Evolutionary conservation across 306 rosid genomes (phyloP).

Genomic region (Quercus variabilis): DNA sequence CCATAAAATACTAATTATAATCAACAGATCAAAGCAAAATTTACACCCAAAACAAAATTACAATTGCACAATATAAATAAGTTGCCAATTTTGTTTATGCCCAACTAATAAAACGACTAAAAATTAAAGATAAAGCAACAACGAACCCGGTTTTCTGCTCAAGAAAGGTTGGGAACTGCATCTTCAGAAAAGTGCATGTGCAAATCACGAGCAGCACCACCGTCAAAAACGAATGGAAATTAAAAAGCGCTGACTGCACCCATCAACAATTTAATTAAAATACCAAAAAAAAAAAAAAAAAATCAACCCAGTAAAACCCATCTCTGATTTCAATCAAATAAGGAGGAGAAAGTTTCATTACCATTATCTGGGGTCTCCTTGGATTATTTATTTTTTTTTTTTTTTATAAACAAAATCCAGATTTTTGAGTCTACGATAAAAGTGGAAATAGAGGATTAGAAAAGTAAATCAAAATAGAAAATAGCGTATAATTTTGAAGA

Average conservation of each 20-base stretch:
- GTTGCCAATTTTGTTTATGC: too few species aligned
- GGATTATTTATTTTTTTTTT: too few species aligned
- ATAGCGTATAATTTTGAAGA: too few species aligned
- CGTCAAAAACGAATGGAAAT: slow-evolving; percentile 77
- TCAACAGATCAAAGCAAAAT: too few species aligned
- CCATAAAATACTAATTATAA: too few species aligned
- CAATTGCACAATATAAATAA: too few species aligned
- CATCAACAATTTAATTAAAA: background rate
- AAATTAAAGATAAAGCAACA: background rate
- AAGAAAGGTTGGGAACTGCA: slow-evolving; percentile 74
- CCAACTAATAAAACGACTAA: background rate
- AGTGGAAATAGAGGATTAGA: too few species aligned
- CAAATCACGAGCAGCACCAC: slow-evolving; percentile 76
- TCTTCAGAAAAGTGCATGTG: slow-evolving; percentile 74
- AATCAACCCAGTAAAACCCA: background rate
- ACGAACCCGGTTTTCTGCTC: slow-evolving; percentile 73
- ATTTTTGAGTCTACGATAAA: too few species aligned
- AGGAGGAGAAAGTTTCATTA: slow-evolving; percentile 12
- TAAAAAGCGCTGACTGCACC: slow-evolving; percentile 76
- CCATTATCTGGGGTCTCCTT: slow-evolving; percentile 30
- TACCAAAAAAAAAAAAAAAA: background rate
- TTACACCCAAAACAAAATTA: too few species aligned
- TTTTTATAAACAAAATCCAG: too few species aligned
- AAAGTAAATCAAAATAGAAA: too few species aligned
- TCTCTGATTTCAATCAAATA: background rate